phyloP scores from a whole-genome alignment of 2,329 filamentous ascomycete species.

The Pseudogymnoascus destructans region DNA sequence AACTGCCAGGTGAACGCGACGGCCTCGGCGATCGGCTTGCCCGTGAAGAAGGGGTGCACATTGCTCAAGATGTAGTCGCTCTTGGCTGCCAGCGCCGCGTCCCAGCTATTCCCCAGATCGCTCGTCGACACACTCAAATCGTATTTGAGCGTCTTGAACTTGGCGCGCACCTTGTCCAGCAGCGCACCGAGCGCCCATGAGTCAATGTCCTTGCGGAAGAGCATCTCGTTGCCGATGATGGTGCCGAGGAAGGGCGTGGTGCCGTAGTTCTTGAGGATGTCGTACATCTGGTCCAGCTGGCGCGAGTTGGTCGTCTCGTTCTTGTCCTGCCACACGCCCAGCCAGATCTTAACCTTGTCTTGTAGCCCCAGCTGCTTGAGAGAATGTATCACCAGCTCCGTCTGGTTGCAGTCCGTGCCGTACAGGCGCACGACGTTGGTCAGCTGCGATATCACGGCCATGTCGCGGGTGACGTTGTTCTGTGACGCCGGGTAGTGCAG shows the following conservation, averaged over 20 bases:
- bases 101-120: slow-evolving; percentile 85
- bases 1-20: slow-evolving; percentile 74
- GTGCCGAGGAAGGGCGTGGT: slow-evolving; percentile 62
- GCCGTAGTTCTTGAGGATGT: slow-evolving; percentile 59
- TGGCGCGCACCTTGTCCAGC: slow-evolving; percentile 55
- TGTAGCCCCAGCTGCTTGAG: slow-evolving; percentile 62
- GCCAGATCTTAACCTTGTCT: slow-evolving; percentile 70
- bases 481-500: slow-evolving; percentile 65
- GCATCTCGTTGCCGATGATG: slow-evolving; percentile 70
- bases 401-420: slow-evolving; percentile 95
- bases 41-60: slow-evolving; percentile 91
- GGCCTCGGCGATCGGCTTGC: slow-evolving; percentile 53
- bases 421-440: slow-evolving; percentile 83
- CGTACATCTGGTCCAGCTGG: slow-evolving; percentile 74
- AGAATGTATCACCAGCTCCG: slow-evolving; percentile 78
- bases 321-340: slow-evolving; percentile 83
- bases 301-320: slow-evolving; percentile 74
- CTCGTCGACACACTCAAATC: slow-evolving; percentile 71
- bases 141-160: slow-evolving; percentile 54
- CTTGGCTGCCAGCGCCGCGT: slow-evolving; percentile 47
- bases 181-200: slow-evolving; percentile 47
- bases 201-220: slow-evolving; percentile 65
- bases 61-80: slow-evolving; percentile 93
- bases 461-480: slow-evolving; percentile 85
- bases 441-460: slow-evolving; percentile 80